A percentile compares a stretch with the other conserved stretches of the same genome.
These are phyloP conservation scores for Lignosus rhinocerotis DNA, from an alignment of 1,284 basidiomycete species.

Conservation along the genomic window DNA sequence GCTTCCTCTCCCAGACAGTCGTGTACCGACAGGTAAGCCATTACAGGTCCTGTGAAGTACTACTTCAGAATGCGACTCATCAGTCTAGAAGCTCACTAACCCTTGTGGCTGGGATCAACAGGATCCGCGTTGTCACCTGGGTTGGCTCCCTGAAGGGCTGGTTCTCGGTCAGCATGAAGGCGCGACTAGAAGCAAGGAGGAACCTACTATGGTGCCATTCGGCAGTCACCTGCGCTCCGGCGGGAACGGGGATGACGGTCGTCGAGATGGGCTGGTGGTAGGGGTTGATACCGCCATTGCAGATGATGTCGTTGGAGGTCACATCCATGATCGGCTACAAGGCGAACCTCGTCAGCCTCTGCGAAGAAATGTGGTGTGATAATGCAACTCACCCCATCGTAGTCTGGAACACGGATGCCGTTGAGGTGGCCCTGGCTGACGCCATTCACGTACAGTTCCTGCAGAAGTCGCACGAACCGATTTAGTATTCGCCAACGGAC, in stretches of 20 bases:
- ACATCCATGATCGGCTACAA: slow-evolving; percentile 52
- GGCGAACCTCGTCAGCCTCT: background rate
- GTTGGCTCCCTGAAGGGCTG: slow-evolving; percentile 43
- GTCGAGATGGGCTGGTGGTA: slow-evolving; percentile 54
- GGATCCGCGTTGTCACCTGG: slow-evolving; percentile 49
- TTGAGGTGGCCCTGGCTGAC: slow-evolving; percentile 46
- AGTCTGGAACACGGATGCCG: slow-evolving; percentile 49
- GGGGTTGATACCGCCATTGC: slow-evolving; percentile 63
- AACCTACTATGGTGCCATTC: slow-evolving; percentile 50
- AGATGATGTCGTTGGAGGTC: slow-evolving; percentile 56
- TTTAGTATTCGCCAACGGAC: background rate
- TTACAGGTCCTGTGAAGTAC: slow-evolving; percentile 41
- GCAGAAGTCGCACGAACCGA: background rate
- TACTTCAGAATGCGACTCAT: background rate
- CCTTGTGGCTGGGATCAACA: slow-evolving; percentile 53
- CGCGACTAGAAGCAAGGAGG: background rate
- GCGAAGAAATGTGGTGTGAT: background rate
- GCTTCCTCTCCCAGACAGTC: no score
- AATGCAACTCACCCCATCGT: slow-evolving; percentile 46
- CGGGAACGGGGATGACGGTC: slow-evolving; percentile 50
- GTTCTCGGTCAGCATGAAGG: background rate
- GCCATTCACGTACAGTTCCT: slow-evolving; percentile 50
- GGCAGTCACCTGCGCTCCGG: slow-evolving; percentile 50
- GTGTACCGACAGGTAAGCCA: slow-evolving; percentile 50
- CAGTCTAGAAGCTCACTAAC: slow-evolving; percentile 10